Conservation (phyloP, 2,329 filamentous ascomycete genomes). For the Microdochium paspali region DNA sequence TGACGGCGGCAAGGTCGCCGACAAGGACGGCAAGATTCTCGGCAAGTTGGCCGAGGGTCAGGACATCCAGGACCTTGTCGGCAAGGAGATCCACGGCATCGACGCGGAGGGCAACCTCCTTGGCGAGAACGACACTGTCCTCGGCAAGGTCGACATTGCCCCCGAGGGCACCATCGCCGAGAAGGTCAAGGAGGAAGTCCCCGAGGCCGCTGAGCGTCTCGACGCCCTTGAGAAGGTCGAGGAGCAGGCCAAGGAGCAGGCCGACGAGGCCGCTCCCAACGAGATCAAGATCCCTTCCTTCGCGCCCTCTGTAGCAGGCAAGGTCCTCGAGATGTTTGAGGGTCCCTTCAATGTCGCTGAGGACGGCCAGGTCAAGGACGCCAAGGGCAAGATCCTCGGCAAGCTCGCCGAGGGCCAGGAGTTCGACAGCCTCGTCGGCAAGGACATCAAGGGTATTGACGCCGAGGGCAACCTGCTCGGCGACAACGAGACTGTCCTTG, state of each 20-base stretch:
- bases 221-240: constrained; percentile 7
- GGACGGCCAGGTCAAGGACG: constrained; percentile 36
- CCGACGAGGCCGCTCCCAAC: constrained; percentile 2
- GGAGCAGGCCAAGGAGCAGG: constrained; percentile 13
- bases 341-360: constrained; percentile 30
- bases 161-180: constrained; percentile 29
- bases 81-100: constrained; percentile 56
- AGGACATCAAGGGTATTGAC: constrained; percentile 59
- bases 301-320: constrained; percentile 18
- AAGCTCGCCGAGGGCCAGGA: constrained; percentile 19
- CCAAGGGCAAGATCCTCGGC: constrained; percentile 28
- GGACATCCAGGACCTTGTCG: constrained; percentile 30
- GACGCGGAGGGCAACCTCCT: constrained; percentile 56
- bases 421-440: constrained; percentile 31
- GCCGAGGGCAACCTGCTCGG: constrained; percentile 58
- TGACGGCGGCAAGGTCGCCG: constrained; percentile 46
- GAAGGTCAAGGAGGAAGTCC: constrained; percentile 16
- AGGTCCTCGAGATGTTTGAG: constrained; percentile 21
- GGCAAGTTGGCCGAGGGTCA: constrained; percentile 27
- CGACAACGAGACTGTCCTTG: constrained; percentile 54
- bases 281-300: constrained; percentile 19
- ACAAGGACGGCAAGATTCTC: constrained; percentile 46
- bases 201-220: constrained; percentile 15
- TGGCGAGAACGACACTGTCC: constrained; percentile 52
- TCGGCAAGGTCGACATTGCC: constrained; percentile 49